Conservation (phyloP, 2,329 filamentous ascomycete genomes). For the Rugonectria rugulosa region DNA sequence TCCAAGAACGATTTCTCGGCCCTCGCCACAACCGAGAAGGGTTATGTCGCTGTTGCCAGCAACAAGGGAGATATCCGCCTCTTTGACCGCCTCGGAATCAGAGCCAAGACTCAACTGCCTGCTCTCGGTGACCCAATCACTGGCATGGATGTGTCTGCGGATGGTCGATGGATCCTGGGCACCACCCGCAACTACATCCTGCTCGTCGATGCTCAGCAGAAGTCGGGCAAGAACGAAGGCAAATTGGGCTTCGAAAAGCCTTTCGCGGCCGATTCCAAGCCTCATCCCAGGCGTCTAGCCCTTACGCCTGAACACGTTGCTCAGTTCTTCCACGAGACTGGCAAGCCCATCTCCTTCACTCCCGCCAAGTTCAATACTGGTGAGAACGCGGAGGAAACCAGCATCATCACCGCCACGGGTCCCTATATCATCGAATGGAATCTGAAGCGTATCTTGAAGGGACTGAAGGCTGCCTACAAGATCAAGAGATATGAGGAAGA, state of each 20-base stretch:
- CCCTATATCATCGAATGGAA: constrained; percentile 98
- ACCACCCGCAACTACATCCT: constrained; percentile 95
- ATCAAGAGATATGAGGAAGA: constrained; percentile 97
- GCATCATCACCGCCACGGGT: constrained; percentile 94
- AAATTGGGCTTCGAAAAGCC: constrained; percentile 97
- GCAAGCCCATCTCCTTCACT: constrained; percentile 85
- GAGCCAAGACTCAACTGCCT: constrained; percentile 96
- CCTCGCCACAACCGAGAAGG: constrained; percentile 92
- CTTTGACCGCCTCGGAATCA: constrained; percentile 95
- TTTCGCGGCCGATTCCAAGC: constrained; percentile 92
- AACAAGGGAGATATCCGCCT: constrained; percentile 98
- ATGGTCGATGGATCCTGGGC: constrained; percentile 93
- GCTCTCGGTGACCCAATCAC: constrained; percentile 95
- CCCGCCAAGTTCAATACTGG: constrained; percentile 94
- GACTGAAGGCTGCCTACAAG: constrained; percentile 86
- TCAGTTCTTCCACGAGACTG: constrained; percentile 97
- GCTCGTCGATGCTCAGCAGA: constrained; percentile 89
- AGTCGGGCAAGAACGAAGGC: constrained; percentile 93
- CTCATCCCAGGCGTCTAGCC: constrained; percentile 87
- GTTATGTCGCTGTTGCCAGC: constrained; percentile 94
- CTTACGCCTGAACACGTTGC: constrained; percentile 92
- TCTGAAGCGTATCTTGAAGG: constrained; percentile 84
- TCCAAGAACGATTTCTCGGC: constrained; percentile 98
- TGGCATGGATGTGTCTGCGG: constrained; percentile 92
- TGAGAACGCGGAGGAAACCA: constrained; percentile 81